phyloP scores from a whole-genome alignment of 2,329 filamentous ascomycete species.

The Sarocladiaceae sp. region DNA sequence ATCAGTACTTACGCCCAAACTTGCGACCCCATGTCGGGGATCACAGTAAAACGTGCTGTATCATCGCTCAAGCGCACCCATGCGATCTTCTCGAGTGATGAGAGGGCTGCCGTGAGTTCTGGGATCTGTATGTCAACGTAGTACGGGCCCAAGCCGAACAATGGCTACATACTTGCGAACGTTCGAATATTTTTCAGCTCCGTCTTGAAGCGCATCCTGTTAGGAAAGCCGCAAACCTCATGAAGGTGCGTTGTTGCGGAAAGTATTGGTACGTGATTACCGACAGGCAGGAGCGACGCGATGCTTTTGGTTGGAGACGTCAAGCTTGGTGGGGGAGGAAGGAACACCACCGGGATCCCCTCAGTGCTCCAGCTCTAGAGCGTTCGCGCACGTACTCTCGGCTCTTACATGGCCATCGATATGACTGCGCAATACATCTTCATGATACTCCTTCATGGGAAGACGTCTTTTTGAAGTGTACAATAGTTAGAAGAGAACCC shows the following conservation, averaged over 20 bases:
- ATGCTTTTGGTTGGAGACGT: no score
- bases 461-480: no score
- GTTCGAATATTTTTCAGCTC: conserved; percentile 63
- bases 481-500: no score
- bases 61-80: conserved; percentile 89
- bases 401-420: no score
- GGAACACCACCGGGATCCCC: no score
- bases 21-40: conserved; percentile 90
- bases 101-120: conserved; percentile 63
- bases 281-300: no score
- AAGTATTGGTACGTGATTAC: no score
- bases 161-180: conserved; percentile 50
- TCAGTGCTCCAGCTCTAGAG: no score
- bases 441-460: no score
- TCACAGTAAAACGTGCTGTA: conserved; percentile 88
- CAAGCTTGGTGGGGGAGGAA: no score
- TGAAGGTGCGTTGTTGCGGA: background rate
- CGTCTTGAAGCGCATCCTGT: conserved; percentile 61
- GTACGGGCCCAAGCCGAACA: background rate
- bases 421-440: no score
- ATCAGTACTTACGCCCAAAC: conserved; percentile 78
- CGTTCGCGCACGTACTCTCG: no score
- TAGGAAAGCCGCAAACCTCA: background rate
- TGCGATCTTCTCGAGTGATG: conserved; percentile 72
- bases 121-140: background rate